phyloP scores from a whole-genome alignment of 2,329 filamentous ascomycete genomes.

The Sordariomycetes sp. region DNA sequence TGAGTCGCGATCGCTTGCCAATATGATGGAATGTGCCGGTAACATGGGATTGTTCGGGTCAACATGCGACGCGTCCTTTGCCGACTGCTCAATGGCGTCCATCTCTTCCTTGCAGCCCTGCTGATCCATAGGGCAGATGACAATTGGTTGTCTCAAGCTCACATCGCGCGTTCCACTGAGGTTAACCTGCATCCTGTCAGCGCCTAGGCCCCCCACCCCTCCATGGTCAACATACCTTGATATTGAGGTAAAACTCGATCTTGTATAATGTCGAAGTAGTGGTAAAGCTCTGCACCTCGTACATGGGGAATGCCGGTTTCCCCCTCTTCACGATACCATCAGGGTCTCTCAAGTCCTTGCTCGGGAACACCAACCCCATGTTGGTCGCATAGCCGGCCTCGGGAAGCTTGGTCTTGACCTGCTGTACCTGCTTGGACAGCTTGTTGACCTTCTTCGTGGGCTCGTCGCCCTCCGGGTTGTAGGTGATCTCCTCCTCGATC shows the following conservation, averaged over 20 bases:
- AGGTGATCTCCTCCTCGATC: constrained; percentile 98
- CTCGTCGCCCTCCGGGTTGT: constrained; percentile 94
- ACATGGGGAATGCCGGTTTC: constrained; percentile 81
- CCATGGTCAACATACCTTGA: constrained; percentile 59
- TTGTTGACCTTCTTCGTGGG: constrained; percentile 84
- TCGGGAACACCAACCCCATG: constrained; percentile 81
- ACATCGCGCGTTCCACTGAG: constrained; percentile 85
- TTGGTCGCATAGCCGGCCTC: constrained; percentile 92
- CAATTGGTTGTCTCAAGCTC: constrained; percentile 79
- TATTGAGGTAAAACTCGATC: constrained; percentile 91
- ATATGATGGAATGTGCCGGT: constrained; percentile 75
- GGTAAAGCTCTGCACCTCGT: constrained; percentile 83
- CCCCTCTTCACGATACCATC: constrained; percentile 82
- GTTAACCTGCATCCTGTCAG: constrained; percentile 55
- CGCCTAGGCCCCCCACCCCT: not conserved
- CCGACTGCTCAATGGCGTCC: constrained; percentile 94
- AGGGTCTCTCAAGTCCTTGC: constrained; percentile 75
- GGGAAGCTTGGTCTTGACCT: constrained; percentile 74
- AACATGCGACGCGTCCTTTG: constrained; percentile 82
- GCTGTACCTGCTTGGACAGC: constrained; percentile 74
- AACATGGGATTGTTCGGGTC: constrained; percentile 86
- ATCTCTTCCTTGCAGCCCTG: constrained; percentile 97
- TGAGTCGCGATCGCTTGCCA: constrained; percentile 62
- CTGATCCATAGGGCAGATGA: constrained; percentile 92
- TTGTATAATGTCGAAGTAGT: constrained; percentile 93